phyloP scores from a whole-genome alignment of 345 rosid species.

The Acer saccharum region DNA sequence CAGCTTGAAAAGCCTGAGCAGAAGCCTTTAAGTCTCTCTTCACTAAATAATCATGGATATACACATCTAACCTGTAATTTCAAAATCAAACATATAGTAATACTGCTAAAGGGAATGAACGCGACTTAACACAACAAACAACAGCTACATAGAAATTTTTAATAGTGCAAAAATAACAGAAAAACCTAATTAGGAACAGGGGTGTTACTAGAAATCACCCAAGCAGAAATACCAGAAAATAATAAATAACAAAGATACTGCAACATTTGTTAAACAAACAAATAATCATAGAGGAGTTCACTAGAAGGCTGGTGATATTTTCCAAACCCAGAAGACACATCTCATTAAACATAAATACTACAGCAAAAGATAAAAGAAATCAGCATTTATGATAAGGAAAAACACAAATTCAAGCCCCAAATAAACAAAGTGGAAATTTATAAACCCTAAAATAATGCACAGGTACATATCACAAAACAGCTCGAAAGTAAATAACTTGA shows the following conservation, averaged over 20 bases:
- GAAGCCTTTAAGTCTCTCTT: constrained; percentile 94
- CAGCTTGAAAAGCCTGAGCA: constrained; percentile 97
- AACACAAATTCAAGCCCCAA: constrained; percentile 1
- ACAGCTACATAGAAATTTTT: neutral
- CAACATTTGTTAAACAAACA: constrained; percentile 10
- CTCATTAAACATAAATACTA: neutral
- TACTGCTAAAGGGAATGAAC: neutral
- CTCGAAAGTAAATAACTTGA: constrained; percentile 28
- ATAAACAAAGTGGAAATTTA: constrained; percentile 12
- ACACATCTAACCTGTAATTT: constrained; percentile 86
- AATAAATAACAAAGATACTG: too few species aligned
- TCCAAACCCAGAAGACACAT: neutral
- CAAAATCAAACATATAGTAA: neutral
- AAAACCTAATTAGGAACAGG: neutral
- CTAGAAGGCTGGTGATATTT: neutral
- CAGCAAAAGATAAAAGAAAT: neutral
- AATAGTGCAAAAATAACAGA: constrained; percentile 14
- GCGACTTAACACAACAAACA: neutral
- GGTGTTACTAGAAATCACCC: neutral
- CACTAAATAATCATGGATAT: constrained; percentile 93
- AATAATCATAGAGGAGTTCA: neutral
- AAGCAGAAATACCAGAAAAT: neutral
- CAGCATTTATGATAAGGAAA: neutral
- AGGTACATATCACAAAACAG: constrained; percentile 11
- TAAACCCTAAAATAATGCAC: constrained; percentile 45